Evolutionary conservation across 2,329 filamentous ascomycete species (phyloP).

Genomic region (Aspergillus clavatus): DNA sequence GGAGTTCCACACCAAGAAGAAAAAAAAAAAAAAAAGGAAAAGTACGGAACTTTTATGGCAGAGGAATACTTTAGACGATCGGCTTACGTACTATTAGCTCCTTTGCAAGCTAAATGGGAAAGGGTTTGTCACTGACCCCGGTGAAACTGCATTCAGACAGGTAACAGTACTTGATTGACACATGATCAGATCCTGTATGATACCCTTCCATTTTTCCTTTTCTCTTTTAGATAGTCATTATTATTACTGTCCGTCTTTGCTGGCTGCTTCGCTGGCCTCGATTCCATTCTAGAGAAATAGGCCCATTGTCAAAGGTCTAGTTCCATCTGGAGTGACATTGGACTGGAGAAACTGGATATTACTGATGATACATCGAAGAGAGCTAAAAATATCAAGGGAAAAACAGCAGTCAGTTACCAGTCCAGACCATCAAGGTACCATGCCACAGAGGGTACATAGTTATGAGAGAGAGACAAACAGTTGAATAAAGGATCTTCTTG

Average conservation of each 20-base stretch:
- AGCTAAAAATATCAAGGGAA: constrained; percentile 8
- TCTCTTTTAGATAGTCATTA: neutral
- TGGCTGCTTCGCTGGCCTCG: no score
- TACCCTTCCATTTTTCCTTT: neutral
- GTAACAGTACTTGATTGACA: neutral
- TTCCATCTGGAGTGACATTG: no score
- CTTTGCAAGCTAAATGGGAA: constrained; percentile 6
- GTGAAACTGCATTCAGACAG: constrained; percentile 8
- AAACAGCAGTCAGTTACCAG: no score
- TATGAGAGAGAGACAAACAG: constrained; percentile 16
- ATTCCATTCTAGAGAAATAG: no score
- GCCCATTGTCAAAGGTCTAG: no score
- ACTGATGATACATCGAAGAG: constrained; percentile 5
- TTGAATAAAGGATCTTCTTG: constrained; percentile 18
- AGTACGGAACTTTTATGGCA: constrained; percentile 16
- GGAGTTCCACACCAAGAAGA: constrained; percentile 19
- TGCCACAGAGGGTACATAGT: no score
- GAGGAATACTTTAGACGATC: neutral
- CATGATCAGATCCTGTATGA: neutral
- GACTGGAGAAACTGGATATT: no score
- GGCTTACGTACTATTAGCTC: neutral
- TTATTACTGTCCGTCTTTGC: no score
- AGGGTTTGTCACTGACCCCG: neutral
- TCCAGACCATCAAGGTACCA: constrained; percentile 4
- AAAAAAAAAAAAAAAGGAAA: neutral